Percentiles rank a stretch among this genome's conserved stretches.
These are phyloP conservation scores for Lentinula aciculospora DNA, from an alignment of 768 basidiomycete species.

Conservation along the genomic window DNA sequence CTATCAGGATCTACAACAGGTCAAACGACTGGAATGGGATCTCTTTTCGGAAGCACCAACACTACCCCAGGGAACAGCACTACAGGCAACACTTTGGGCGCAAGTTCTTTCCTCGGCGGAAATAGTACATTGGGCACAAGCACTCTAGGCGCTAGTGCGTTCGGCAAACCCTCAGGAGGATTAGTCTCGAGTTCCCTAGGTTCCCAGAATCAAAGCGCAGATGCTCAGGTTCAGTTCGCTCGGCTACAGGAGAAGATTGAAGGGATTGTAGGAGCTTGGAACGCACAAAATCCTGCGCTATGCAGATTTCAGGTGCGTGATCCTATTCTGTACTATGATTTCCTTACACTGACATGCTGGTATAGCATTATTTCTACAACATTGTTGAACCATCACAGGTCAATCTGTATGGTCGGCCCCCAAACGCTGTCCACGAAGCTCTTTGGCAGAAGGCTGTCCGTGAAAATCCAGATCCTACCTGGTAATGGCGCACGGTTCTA, in stretches of 20 bases:
- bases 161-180: constrained; percentile 19
- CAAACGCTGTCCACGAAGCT: constrained; percentile 64
- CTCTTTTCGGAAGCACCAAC: constrained; percentile 26
- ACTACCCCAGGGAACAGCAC: constrained; percentile 22
- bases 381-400: constrained; percentile 68
- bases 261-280: constrained; percentile 64
- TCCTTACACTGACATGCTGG: not conserved
- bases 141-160: constrained; percentile 20
- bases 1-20: constrained; percentile 10
- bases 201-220: constrained; percentile 42
- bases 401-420: constrained; percentile 61
- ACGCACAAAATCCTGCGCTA: constrained; percentile 37
- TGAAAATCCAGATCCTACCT: constrained; percentile 78
- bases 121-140: constrained; percentile 22
- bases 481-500: constrained; percentile 54
- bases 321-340: not conserved
- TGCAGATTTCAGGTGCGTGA: constrained; percentile 75
- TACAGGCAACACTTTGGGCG: constrained; percentile 16
- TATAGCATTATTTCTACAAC: constrained; percentile 80
- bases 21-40: not conserved
- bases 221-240: constrained; percentile 54
- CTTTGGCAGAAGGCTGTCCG: constrained; percentile 74
- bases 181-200: constrained; percentile 27
- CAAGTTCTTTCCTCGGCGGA: constrained; percentile 10
- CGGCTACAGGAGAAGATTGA: constrained; percentile 57